Evolutionary conservation across 1,284 basidiomycete species (phyloP), one percentile per base, ranked within the genome.

Genomic region (Neonothopanus nambi): DNA sequence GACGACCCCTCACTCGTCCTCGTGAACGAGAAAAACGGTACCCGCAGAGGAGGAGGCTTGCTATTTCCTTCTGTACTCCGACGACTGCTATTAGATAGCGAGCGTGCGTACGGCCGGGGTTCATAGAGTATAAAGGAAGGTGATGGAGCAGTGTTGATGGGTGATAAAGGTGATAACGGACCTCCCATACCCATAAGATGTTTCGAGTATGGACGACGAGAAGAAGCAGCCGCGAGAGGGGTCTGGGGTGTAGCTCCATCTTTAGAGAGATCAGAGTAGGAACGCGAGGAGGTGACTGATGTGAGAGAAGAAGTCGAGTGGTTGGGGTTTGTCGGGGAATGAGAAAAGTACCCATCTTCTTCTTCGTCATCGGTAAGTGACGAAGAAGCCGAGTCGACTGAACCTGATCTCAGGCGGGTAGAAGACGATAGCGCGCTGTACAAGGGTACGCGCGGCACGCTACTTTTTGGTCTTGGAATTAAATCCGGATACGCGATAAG

Each of bases 11-110:
- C 87, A n/a, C 76, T 67, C 15, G 86, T 87, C 56, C 85, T 76
- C n/a, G 87, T 89, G 65, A 89, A 85, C 57, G 80, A 86, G 67
- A 88, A 89, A 69, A 89, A 88, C 7, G 85, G 81, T 17, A 84
- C 75, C 18, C 67, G 54, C 48, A 59, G 42, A n/a, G 30, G 40
- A n/a, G 24, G 12, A 17, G n/a, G 6, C 44, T 17, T n/a, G 30
- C 13, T 33, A 33, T 39, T 8, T 21, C 28, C 49, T 17, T 21
- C 37, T n/a, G n/a, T n/a, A n/a, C 45, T 51, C n/a, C n/a, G n/a
- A 24, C 41, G 43, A 35, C 49, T 50, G 38, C 42, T 35, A 23
- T 35, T 36, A 45, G 43, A 52, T 13, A 7, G 28, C 6, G 50
- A 42, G 23, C 5, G 15, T 43, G 43, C 41, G n/a, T 20, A 20